Evolutionary conservation across 768 basidiomycete genomes (phyloP).

Genomic region (Ramaria rubella): DNA sequence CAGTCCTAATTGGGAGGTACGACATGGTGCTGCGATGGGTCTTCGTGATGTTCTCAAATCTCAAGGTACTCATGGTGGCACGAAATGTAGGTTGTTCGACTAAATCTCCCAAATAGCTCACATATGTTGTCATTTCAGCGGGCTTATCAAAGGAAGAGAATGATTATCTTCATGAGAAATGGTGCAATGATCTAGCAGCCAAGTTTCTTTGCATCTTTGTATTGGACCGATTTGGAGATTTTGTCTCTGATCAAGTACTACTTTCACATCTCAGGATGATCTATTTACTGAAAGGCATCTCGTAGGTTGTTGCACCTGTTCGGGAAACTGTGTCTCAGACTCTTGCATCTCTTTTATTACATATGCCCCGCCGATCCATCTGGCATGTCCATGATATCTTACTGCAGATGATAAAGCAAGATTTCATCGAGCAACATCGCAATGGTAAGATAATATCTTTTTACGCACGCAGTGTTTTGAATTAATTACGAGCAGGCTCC

Average conservation of each 20-base stretch:
- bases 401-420: constrained; percentile 90
- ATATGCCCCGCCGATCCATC: constrained; percentile 80
- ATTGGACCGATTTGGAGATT: constrained; percentile 97
- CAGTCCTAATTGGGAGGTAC: constrained; percentile 79
- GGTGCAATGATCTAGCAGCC: constrained; percentile 85
- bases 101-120: background rate
- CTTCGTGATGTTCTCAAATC: constrained; percentile 79
- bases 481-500: background rate
- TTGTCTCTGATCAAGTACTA: constrained; percentile 80
- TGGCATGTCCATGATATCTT: constrained; percentile 76
- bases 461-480: background rate
- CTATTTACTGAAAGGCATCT: constrained; percentile 3
- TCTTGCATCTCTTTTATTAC: constrained; percentile 78
- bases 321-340: constrained; percentile 95
- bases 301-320: constrained; percentile 85
- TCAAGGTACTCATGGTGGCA: constrained; percentile 79
- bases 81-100: constrained; percentile 47
- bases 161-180: constrained; percentile 62
- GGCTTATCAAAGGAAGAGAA: constrained; percentile 51
- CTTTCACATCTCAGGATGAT: background rate
- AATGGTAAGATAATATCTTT: background rate
- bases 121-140: constrained; percentile 31
- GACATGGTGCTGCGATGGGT: constrained; percentile 92
- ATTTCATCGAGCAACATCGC: constrained; percentile 37
- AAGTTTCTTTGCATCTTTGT: constrained; percentile 86